Evolutionary conservation across 768 basidiomycete genomes (phyloP), one percentile per base, ranked within the genome.

Genomic region (Wakefieldia striispora): DNA sequence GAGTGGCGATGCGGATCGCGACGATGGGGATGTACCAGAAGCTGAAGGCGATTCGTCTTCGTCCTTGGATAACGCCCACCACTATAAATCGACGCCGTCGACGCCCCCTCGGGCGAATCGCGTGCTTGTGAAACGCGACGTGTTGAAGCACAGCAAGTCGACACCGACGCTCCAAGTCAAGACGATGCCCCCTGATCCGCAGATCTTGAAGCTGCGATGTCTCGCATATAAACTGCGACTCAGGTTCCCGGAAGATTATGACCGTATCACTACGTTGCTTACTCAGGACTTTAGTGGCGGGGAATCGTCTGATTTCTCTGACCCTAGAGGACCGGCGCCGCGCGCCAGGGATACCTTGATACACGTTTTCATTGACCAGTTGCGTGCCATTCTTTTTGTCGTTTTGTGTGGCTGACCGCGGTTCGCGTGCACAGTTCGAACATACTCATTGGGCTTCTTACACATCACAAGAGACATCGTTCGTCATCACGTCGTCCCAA

Each of bases 401-500:
- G 14, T 24, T 44, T 6, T 16, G 17, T 23, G 29, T 11, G 7
- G 27, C 48, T 65, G 48, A 66, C 49, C 9, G 3, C 37, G 2
- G 42, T 36, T 31, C 20, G n/a, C 24, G 33, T 41, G 0, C 24
- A 40, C 57, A 92, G 91, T 57, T 93, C 91, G 14, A 94, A 94
- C 63, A 92, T 94, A 54, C 79, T 93, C 40, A 84, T 94, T 52
- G 91, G 91, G 29, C 77, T 92, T 47, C 65, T 92, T n/a, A 80
- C 76, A 24, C 81, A 86, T 66, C 67, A 87, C 44, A 83, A 81
- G 63, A 81, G 77, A 47, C 74, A 80, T 54, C 72, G 68, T 55
- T 73, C 56, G 31, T 54, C 35, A 55, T 56, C 73, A 65, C 60
- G 67, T 66, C 56, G 72, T 62, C 62, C 60, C 60, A 71, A 69